Conservation (phyloP, 371 early-diverging fungal species). For the Mortierella polycephala region DNA sequence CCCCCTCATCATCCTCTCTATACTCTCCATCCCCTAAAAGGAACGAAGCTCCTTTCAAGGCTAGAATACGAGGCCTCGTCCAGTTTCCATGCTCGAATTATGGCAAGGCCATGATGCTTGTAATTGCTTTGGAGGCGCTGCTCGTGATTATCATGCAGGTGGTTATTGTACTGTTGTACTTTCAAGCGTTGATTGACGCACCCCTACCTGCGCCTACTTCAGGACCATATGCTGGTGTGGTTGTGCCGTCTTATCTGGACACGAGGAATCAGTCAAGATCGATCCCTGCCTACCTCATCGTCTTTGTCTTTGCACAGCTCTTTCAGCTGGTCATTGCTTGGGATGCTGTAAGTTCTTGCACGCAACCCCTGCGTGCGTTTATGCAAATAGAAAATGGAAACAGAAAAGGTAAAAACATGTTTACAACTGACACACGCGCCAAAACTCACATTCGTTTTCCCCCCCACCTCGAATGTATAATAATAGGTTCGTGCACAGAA, state of each 20-base stretch:
- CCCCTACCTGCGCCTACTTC: not conserved
- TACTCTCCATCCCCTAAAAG: not conserved
- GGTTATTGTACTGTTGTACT: slow-evolving; percentile 68
- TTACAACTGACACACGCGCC: not conserved
- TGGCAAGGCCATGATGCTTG: slow-evolving; percentile 58
- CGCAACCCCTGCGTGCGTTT: not conserved
- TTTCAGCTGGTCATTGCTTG: slow-evolving; percentile 76
- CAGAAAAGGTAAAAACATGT: not conserved
- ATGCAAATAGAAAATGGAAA: not conserved
- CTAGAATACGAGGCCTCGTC: slow-evolving; percentile 18
- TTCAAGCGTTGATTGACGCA: slow-evolving; percentile 34
- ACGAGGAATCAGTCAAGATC: slow-evolving; percentile 27
- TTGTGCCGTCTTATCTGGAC: slow-evolving; percentile 27
- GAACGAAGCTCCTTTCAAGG: slow-evolving; percentile 2
- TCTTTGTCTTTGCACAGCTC: slow-evolving; percentile 80
- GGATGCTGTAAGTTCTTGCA: slow-evolving; percentile 75
- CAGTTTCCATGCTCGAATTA: slow-evolving; percentile 46
- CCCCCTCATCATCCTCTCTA: not conserved
- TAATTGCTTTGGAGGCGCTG: slow-evolving; percentile 70
- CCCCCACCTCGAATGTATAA: slow-evolving; percentile 2
- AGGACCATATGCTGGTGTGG: slow-evolving; percentile 26
- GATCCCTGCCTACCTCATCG: slow-evolving; percentile 80
- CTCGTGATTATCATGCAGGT: slow-evolving; percentile 77
- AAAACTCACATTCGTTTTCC: slow-evolving; percentile 62
- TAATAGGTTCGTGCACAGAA: slow-evolving; percentile 80